Base-by-base conservation (phyloP, 257 asterid genomes). In the Salvia splendens region DNA sequence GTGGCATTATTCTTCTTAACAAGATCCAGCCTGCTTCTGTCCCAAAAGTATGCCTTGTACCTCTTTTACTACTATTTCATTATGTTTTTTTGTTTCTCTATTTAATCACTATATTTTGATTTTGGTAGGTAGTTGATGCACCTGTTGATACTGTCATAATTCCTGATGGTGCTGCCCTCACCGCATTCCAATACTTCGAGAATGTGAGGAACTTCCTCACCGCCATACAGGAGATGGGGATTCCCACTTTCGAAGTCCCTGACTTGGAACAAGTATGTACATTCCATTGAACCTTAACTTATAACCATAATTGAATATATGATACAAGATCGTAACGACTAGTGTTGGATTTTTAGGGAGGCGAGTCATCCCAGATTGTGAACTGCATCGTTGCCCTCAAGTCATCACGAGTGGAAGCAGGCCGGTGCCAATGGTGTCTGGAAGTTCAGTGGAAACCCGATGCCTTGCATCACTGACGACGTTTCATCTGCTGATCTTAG, bases 111-210 rank as follows among this genome's bases (percentile, higher is more conserved):
- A 5, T 38, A 5, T 40, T 7, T 10, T 3, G 9, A 40, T 40
- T 0, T 7, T 6, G 6, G 7, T 40, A 40, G 98, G 88, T 87
- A 74, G 85, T 88, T 40, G 96, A 87, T 70, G 84, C 86, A 12
- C 96, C 97, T 54, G 24, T 81, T 0, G 90, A 84, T 76, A 53
- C 85, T 50, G 84, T 70, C 30, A 46, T 57, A 24, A 52, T 81
- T 62, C 92, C 98, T 55, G 96, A 93, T 73, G 98, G 96, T 45
- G 94, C 93, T 75, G 87, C 98, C 69, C 83, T 83, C 53, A 83
- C 91, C 47, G 96, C 94, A 50, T 86, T 76, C 70, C 97, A 89
- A 50, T 87, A 93, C 84, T 90, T 83, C 50, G 98, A 93, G 75
- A 93, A 93, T 56, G 74, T 90, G 67, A 83, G 92, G 75, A 93